A percentile compares a stretch with the other conserved stretches of the same genome.
Evolutionary conservation across 1,284 basidiomycete genomes (phyloP).

Genomic region (Ganoderma lucidum): DNA sequence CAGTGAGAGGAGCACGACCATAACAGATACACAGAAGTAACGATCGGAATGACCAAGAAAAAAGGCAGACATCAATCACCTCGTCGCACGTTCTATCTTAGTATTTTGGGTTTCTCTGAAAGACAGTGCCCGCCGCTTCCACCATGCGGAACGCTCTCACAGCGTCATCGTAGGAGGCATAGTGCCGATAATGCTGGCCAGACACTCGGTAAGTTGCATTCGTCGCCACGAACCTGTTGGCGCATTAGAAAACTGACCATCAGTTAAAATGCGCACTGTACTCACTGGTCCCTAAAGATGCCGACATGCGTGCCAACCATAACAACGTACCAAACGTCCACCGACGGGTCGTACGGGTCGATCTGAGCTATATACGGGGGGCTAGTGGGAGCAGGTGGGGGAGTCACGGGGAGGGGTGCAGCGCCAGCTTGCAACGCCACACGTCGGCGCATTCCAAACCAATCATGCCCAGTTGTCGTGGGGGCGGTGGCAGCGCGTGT

Average conservation of each 20-base stretch:
- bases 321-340: background rate
- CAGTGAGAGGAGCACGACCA: too few species aligned
- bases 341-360: background rate
- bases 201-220: background rate
- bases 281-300: background rate
- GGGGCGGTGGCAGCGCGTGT: too few species aligned
- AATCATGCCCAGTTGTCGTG: background rate
- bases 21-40: too few species aligned
- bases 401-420: too few species aligned
- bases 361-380: background rate
- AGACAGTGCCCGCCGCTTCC: background rate
- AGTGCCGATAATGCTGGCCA: background rate
- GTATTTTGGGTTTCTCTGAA: background rate
- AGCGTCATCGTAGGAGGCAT: background rate
- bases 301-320: background rate
- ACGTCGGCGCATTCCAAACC: background rate
- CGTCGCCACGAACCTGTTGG: background rate
- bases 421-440: too few species aligned
- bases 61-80: too few species aligned
- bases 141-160: background rate
- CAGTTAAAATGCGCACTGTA: background rate
- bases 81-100: background rate
- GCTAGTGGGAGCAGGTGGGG: too few species aligned
- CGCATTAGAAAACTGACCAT: background rate
- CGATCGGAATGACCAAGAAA: background rate